phyloP scores from a whole-genome alignment of 345 rosid genomes.

The Geranium brycei region DNA sequence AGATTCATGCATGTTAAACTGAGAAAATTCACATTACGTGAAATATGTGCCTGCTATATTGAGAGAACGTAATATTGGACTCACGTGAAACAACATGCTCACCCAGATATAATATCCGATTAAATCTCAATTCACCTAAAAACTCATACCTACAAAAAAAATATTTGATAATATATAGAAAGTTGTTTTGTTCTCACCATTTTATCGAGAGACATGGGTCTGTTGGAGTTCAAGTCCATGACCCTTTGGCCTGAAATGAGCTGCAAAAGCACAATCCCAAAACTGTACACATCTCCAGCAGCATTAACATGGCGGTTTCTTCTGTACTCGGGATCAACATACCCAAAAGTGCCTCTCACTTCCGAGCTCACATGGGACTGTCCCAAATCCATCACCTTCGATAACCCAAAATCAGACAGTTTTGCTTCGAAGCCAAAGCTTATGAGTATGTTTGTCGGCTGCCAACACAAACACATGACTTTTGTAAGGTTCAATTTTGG shows the following conservation, averaged over 20 bases:
- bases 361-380: constrained; percentile 49
- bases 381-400: constrained; percentile 47
- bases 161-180: too few species aligned
- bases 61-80: too few species aligned
- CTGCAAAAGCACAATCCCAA: constrained; percentile 48
- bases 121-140: too few species aligned
- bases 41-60: too few species aligned
- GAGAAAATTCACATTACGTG: background rate
- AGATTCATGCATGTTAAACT: too few species aligned
- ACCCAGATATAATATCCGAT: too few species aligned
- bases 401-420: constrained; percentile 45
- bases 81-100: too few species aligned
- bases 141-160: too few species aligned
- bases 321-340: constrained; percentile 48
- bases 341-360: constrained; percentile 57
- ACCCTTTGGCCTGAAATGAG: constrained; percentile 47
- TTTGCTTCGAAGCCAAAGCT: constrained; percentile 36
- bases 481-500: too few species aligned
- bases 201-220: constrained; percentile 34
- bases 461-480: constrained; percentile 6
- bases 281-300: constrained; percentile 45
- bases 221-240: constrained; percentile 24
- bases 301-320: constrained; percentile 42
- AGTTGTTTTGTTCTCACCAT: constrained; percentile 18
- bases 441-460: constrained; percentile 54